Percentiles rank a stretch among this genome's conserved stretches.
Evolutionary conservation across 345 rosid genomes (phyloP).

Genomic region (Raphanus sativus): DNA sequence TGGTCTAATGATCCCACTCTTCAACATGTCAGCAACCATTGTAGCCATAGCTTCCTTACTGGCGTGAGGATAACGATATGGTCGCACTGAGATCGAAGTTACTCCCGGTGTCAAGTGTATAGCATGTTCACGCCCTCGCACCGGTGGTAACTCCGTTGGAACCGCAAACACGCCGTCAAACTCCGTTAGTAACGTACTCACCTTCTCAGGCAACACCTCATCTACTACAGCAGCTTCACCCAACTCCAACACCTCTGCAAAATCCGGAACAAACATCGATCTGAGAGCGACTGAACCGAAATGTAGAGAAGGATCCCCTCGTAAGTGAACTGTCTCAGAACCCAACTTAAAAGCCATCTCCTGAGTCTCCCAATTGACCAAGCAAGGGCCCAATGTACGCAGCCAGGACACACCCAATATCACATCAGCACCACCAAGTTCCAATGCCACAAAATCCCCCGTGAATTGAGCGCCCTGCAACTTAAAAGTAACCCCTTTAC

Average conservation of each 20-base stretch:
- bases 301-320: background rate
- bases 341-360: background rate
- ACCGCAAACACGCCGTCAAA: too few species aligned
- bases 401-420: background rate
- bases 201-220: too few species aligned
- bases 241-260: background rate
- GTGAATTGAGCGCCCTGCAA: background rate
- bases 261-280: background rate
- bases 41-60: too few species aligned
- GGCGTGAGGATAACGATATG: too few species aligned
- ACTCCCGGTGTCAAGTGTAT: too few species aligned
- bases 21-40: too few species aligned
- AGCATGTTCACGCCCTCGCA: too few species aligned
- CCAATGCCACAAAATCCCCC: background rate
- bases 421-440: background rate
- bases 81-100: too few species aligned
- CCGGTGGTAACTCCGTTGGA: too few species aligned
- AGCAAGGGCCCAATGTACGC: background rate
- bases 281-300: background rate
- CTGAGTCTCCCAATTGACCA: background rate
- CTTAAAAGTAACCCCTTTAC: background rate
- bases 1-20: too few species aligned
- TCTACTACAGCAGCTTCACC: background rate
- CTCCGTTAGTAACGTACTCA: too few species aligned
- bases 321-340: background rate